Percentiles rank a stretch among this genome's conserved stretches.
phyloP scores from a whole-genome alignment of 2,329 filamentous ascomycete genomes.

The Fusarium sp. region DNA sequence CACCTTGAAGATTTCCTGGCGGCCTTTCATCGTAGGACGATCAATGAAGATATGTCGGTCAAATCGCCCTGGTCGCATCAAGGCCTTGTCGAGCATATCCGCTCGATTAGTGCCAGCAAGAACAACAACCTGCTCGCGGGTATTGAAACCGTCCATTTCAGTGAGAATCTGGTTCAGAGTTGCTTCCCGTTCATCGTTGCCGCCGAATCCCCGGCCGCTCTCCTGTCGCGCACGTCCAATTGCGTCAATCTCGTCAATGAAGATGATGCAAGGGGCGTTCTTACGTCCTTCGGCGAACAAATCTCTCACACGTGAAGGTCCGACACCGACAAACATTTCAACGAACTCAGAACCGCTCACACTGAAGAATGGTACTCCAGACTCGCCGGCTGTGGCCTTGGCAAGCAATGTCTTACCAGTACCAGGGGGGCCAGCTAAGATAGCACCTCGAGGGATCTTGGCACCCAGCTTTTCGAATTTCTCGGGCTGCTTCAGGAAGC shows the following conservation, averaged over 20 bases:
- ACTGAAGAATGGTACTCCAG: constrained; percentile 96
- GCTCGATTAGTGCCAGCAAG: constrained; percentile 96
- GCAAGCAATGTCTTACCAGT: constrained; percentile 98
- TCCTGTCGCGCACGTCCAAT: constrained; percentile 92
- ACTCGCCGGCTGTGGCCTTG: constrained; percentile 97
- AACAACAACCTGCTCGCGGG: constrained; percentile 93
- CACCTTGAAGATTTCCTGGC: constrained; percentile 95
- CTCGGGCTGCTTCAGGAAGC: constrained; percentile 92
- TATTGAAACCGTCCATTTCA: constrained; percentile 99
- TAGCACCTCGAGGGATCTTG: constrained; percentile 96
- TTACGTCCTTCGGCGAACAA: constrained; percentile 94
- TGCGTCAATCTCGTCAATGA: constrained; percentile 99
- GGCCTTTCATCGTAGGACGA: constrained; percentile 93
- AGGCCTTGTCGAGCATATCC: constrained; percentile 91
- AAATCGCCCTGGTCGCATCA: constrained; percentile 97
- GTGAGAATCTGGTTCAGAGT: constrained; percentile 98
- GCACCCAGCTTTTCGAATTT: constrained; percentile 93
- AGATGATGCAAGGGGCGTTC: constrained; percentile 97
- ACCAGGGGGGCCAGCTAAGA: constrained; percentile 95
- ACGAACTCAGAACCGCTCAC: constrained; percentile 99
- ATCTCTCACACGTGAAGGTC: constrained; percentile 93
- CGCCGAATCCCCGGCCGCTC: constrained; percentile 75
- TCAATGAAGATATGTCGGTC: constrained; percentile 97
- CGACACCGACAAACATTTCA: constrained; percentile 99
- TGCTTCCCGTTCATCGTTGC: constrained; percentile 96